Evolutionary conservation across 2,329 filamentous ascomycete genomes (phyloP).

Genomic region (Zymoseptoria crescenta): DNA sequence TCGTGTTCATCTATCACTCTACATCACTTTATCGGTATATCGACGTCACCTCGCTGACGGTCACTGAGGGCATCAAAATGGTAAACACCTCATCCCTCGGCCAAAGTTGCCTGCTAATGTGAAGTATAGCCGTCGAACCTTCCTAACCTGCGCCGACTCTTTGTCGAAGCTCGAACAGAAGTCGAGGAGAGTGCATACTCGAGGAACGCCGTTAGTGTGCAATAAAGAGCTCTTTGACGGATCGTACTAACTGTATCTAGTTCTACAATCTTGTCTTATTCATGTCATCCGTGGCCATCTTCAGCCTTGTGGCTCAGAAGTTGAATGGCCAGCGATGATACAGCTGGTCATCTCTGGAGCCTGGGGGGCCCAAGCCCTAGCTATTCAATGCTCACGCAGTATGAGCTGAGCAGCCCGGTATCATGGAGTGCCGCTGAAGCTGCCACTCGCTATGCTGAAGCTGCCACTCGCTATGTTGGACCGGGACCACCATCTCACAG

Average conservation of each 20-base stretch:
- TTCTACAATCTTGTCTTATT: slow-evolving; percentile 98
- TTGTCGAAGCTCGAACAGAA: slow-evolving; percentile 88
- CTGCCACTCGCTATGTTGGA: not conserved
- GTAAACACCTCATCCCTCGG: not conserved
- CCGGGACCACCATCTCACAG: not conserved
- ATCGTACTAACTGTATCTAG: slow-evolving; percentile 39
- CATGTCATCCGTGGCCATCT: slow-evolving; percentile 90
- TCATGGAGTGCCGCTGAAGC: not conserved
- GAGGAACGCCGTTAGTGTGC: slow-evolving; percentile 67
- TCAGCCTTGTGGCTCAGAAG: slow-evolving; percentile 85
- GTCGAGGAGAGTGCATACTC: slow-evolving; percentile 93
- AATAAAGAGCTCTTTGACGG: not conserved
- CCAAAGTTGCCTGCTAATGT: not conserved
- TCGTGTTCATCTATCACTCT: not conserved
- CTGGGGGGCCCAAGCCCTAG: no score
- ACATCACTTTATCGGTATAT: not conserved
- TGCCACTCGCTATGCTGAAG: not conserved
- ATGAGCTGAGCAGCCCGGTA: no score
- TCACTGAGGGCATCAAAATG: not conserved
- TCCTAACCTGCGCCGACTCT: slow-evolving; percentile 89
- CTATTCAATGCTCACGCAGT: not conserved
- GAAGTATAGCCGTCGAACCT: slow-evolving; percentile 58
- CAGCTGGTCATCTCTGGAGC: not conserved
- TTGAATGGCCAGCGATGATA: slow-evolving; percentile 46
- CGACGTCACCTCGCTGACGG: not conserved